These are phyloP conservation scores for Salix udensis DNA, from an alignment of 345 rosid species.

Conservation along the genomic window DNA sequence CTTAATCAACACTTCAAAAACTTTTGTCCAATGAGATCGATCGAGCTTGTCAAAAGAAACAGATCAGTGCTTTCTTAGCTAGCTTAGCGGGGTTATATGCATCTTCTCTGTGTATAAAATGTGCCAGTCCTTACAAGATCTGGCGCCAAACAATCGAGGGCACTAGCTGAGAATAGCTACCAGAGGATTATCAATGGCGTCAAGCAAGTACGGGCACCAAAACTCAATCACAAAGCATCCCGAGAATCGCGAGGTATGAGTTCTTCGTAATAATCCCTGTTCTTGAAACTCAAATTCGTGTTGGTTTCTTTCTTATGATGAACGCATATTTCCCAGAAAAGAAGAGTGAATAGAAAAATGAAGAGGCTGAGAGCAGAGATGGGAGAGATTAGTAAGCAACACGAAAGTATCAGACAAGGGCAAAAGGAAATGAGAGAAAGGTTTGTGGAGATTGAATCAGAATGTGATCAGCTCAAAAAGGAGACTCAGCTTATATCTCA, in stretches of 20 bases:
- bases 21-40: background rate
- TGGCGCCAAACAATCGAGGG: no score
- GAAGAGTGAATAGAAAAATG: background rate
- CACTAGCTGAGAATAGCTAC: no score
- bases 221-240: background rate
- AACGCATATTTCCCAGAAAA: background rate
- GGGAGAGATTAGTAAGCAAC: background rate
- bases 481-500: conserved; percentile 6
- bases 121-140: background rate
- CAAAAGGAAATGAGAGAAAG: conserved; percentile 4
- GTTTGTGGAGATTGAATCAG: conserved; percentile 1
- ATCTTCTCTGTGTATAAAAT: background rate
- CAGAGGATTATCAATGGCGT: background rate
- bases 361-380: background rate
- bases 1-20: background rate
- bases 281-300: background rate
- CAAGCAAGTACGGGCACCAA: background rate
- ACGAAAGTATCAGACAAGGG: background rate
- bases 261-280: background rate
- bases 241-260: background rate
- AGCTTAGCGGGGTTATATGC: background rate
- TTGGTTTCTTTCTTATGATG: background rate
- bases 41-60: background rate
- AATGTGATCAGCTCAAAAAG: conserved; percentile 1
- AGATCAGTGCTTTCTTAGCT: background rate